phyloP scores from a whole-genome alignment of 495 filamentous ascomycete species.

The Usnea hakonensis region DNA sequence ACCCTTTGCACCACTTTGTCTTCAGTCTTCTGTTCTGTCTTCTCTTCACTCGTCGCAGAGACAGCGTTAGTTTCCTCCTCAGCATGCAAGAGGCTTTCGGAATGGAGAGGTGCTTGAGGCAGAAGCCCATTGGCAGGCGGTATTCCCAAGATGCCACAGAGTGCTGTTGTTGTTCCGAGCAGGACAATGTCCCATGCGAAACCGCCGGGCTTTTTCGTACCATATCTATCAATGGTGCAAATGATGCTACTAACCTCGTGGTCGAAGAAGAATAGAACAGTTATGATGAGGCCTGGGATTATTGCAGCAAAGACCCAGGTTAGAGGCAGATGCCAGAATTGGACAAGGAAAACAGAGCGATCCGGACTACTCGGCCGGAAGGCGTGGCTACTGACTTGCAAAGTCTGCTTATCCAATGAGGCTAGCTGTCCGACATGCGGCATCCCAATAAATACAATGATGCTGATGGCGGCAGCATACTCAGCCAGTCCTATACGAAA shows the following conservation, averaged over 20 bases:
- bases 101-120: conserved; percentile 63
- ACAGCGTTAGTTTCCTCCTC: conserved; percentile 37
- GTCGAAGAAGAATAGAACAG: conserved; percentile 65
- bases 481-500: conserved; percentile 57
- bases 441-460: conserved; percentile 60
- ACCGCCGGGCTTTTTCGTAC: conserved; percentile 56
- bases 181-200: conserved; percentile 65
- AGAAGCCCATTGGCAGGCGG: conserved; percentile 64
- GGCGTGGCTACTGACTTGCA: conserved; percentile 46
- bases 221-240: conserved; percentile 60
- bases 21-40: conserved; percentile 33
- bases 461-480: conserved; percentile 65
- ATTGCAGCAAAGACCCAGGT: conserved; percentile 59
- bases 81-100: conserved; percentile 55
- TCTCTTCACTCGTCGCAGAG: neutral
- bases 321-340: conserved; percentile 57
- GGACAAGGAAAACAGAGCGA: conserved; percentile 52
- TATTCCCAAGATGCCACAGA: conserved; percentile 63
- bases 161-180: conserved; percentile 58
- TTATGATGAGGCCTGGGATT: conserved; percentile 59
- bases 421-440: conserved; percentile 59
- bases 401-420: conserved; percentile 52
- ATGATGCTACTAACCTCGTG: conserved; percentile 72
- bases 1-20: conserved; percentile 41
- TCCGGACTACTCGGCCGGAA: conserved; percentile 54